Conservation (phyloP, 2,329 filamentous ascomycete genomes). For the Delphinella strobiligena region DNA sequence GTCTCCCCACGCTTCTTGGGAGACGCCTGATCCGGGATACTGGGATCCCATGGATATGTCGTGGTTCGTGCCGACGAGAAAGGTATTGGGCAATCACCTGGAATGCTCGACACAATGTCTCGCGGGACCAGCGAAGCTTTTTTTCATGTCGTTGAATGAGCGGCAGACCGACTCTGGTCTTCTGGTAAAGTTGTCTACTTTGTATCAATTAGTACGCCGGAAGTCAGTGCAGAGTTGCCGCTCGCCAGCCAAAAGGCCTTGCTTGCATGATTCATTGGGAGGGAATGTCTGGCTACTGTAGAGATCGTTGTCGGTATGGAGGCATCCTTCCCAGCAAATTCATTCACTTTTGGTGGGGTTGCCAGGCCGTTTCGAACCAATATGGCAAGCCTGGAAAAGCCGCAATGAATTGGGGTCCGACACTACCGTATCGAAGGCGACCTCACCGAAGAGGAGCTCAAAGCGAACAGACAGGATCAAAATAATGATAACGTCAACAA, state of each 20-base stretch:
- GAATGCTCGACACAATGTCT: conserved; percentile 41
- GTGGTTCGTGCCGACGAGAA: conserved; percentile 35
- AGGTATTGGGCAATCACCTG: conserved; percentile 39
- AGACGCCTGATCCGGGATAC: conserved; percentile 4
- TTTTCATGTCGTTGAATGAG: conserved; percentile 9
- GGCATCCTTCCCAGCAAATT: conserved; percentile 12
- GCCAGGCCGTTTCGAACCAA: conserved; percentile 52
- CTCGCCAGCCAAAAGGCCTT: conserved; percentile 37
- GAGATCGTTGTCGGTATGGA: conserved; percentile 27
- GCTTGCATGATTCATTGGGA: conserved; percentile 42
- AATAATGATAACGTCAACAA: conserved; percentile 35
- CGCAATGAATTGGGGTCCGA: conserved; percentile 22
- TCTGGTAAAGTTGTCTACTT: conserved; percentile 25
- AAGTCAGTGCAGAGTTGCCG: conserved; percentile 43
- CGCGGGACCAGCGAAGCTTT: conserved; percentile 27
- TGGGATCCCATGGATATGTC: conserved; percentile 1
- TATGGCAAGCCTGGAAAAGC: conserved; percentile 44
- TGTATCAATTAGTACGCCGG: conserved; percentile 39
- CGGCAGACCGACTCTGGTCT: conserved; percentile 8
- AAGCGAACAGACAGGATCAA: conserved; percentile 31
- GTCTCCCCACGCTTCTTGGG: neutral
- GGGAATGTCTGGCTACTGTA: conserved; percentile 43
- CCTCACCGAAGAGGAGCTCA: conserved; percentile 39
- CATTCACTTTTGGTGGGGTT: conserved; percentile 50
- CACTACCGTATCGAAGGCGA: conserved; percentile 25